Conservation (phyloP, 75 land plant genomes). For the Selaginella moellendorffii region DNA sequence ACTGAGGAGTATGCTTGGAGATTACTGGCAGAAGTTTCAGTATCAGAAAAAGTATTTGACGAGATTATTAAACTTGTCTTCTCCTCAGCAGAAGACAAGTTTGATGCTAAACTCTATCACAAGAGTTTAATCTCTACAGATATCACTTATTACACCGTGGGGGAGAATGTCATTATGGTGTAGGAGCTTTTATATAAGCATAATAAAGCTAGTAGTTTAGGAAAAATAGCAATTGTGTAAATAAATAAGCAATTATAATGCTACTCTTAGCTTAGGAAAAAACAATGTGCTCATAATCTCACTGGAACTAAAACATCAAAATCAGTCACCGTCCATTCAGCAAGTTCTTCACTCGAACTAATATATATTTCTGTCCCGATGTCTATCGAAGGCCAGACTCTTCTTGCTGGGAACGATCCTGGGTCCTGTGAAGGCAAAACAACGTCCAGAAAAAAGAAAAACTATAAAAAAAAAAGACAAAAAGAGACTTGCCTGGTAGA, state of each 20-base stretch:
- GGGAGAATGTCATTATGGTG: too few relatives aligned
- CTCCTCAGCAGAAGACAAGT: too few relatives aligned
- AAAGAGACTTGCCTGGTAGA: conserved; percentile 60
- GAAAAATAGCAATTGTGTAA: too few relatives aligned
- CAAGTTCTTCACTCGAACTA: conserved; percentile 25
- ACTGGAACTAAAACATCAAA: conserved; percentile 51
- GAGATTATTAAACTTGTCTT: too few relatives aligned
- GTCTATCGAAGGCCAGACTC: conserved; percentile 48
- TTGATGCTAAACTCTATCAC: too few relatives aligned
- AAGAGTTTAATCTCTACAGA: too few relatives aligned
- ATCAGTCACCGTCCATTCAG: conserved; percentile 64
- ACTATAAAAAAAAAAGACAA: background rate
- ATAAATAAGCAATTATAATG: too few relatives aligned
- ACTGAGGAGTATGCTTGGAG: conserved; percentile 84
- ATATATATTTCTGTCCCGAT: conserved; percentile 63
- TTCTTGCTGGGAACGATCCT: conserved; percentile 35
- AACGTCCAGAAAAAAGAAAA: background rate
- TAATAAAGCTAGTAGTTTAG: too few relatives aligned
- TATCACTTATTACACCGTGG: too few relatives aligned
- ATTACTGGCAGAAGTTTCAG: conserved; percentile 78
- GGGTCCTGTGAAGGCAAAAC: conserved; percentile 37
- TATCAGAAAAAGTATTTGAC: conserved; percentile 59
- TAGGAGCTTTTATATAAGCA: too few relatives aligned
- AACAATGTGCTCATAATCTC: too few relatives aligned
- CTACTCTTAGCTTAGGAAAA: too few relatives aligned